These are phyloP conservation scores for Pseudoturritis turrita DNA, from an alignment of 345 rosid species.

Conservation along the genomic window DNA sequence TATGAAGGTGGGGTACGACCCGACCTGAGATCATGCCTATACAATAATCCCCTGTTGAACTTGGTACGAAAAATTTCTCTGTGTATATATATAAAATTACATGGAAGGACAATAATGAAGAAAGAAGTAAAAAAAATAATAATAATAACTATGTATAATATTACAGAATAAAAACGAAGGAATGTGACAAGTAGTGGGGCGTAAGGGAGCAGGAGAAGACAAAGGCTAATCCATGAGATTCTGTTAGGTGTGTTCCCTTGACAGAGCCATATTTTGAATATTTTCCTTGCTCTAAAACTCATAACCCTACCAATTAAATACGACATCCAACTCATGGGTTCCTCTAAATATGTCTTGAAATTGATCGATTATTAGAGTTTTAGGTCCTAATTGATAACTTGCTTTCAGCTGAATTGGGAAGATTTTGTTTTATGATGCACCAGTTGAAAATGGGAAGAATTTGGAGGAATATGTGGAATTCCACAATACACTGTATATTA, in stretches of 20 bases:
- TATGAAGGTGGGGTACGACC: slow-evolving; percentile 1
- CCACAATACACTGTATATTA: too few species aligned
- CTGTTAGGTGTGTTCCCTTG: slow-evolving; percentile 69
- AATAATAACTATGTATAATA: background rate
- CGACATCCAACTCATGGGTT: slow-evolving; percentile 4
- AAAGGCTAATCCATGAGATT: slow-evolving; percentile 55
- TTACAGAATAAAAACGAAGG: slow-evolving; percentile 17
- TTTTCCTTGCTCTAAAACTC: background rate
- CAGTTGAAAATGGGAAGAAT: too few species aligned
- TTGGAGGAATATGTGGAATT: too few species aligned
- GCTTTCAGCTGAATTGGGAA: too few species aligned
- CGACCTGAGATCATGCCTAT: slow-evolving; percentile 22
- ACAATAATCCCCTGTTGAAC: slow-evolving; percentile 2
- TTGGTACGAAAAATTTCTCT: slow-evolving; percentile 8
- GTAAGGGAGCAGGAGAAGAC: slow-evolving; percentile 33
- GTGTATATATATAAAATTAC: background rate
- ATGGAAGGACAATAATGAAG: slow-evolving; percentile 29
- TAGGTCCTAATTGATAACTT: too few species aligned
- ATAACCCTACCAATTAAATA: slow-evolving; percentile 13
- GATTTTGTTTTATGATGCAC: too few species aligned
- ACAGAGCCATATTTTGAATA: slow-evolving; percentile 34
- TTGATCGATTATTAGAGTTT: background rate
- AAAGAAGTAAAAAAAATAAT: background rate
- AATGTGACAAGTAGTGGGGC: slow-evolving; percentile 33
- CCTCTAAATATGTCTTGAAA: slow-evolving; percentile 4